These are phyloP conservation scores for Lepidium didymum DNA, from an alignment of 345 rosid genomes.

Conservation along the genomic window DNA sequence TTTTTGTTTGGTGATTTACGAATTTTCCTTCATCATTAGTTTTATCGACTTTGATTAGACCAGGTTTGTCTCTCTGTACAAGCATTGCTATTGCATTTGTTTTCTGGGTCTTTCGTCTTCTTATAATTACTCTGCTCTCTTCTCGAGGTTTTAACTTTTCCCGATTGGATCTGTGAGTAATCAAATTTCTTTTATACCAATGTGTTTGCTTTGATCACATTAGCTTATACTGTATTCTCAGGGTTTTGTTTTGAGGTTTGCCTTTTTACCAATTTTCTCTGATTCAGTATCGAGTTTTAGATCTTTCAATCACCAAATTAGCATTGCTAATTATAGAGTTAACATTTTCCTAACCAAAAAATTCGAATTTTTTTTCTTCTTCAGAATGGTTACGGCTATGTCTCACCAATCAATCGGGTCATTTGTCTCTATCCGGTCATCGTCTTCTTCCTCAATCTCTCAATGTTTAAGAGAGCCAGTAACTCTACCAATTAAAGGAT, in stretches of 20 bases:
- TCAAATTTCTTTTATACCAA: too few relatives aligned
- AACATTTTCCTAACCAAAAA: neutral
- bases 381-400: conserved; percentile 64
- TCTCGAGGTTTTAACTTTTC: neutral
- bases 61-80: conserved; percentile 7
- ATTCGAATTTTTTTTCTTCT: neutral
- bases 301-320: neutral
- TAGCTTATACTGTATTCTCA: neutral
- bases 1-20: neutral
- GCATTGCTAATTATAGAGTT: neutral
- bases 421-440: conserved; percentile 31
- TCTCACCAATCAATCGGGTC: conserved; percentile 45
- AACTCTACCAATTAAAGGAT: conserved; percentile 29
- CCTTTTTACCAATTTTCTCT: neutral
- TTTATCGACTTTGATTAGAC: neutral
- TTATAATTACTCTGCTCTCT: neutral
- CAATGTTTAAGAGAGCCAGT: conserved; percentile 27
- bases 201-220: neutral
- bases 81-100: neutral
- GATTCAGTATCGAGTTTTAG: neutral
- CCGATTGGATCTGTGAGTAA: neutral
- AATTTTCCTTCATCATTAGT: neutral
- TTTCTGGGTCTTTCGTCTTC: neutral
- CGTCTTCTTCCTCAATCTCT: conserved; percentile 25
- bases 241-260: neutral